Evolutionary conservation across 1,284 basidiomycete species (phyloP).

Genomic region (Veloboletus limbatus): DNA sequence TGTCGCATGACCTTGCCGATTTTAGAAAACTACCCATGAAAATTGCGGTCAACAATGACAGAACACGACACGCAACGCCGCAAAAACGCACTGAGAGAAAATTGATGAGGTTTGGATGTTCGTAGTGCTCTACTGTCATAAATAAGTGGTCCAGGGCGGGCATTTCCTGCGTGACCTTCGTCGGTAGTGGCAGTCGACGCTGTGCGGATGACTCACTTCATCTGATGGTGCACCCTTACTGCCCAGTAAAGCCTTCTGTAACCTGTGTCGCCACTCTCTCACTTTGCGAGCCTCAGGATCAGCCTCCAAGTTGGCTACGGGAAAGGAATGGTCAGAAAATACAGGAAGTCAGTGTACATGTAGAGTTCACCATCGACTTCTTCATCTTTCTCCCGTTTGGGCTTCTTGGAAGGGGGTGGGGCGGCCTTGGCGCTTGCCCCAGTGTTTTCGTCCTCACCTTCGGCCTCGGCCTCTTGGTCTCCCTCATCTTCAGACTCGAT

Average conservation of each 20-base stretch:
- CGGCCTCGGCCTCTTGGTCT: conserved; percentile 43
- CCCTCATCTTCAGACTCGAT: conserved; percentile 69
- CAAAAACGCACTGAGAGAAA: conserved; percentile 66
- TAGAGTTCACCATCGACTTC: conserved; percentile 53
- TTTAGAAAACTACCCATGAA: conserved; percentile 73
- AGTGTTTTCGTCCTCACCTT: conserved; percentile 47
- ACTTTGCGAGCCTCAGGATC: conserved; percentile 76
- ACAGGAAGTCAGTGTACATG: conserved; percentile 4
- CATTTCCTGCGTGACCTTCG: conserved; percentile 61
- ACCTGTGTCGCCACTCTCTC: conserved; percentile 78
- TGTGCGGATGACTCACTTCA: conserved; percentile 37
- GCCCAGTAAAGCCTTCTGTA: conserved; percentile 77
- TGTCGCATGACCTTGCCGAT: conserved; percentile 99
- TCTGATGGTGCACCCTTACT: conserved; percentile 48
- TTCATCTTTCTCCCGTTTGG: conserved; percentile 62
- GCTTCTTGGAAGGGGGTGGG: conserved; percentile 65
- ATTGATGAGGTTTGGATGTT: conserved; percentile 80
- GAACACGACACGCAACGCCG: conserved; percentile 18
- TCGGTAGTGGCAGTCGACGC: conserved; percentile 7
- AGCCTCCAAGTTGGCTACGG: conserved; percentile 43
- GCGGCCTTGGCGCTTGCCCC: conserved; percentile 55
- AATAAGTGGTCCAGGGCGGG: conserved; percentile 74
- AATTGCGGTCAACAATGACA: conserved; percentile 17
- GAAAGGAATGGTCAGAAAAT: conserved; percentile 13
- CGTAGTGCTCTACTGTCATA: conserved; percentile 80